These are phyloP conservation scores for Endoconidiophora laricicola DNA, from an alignment of 2,329 filamentous ascomycete species.

Conservation along the genomic window DNA sequence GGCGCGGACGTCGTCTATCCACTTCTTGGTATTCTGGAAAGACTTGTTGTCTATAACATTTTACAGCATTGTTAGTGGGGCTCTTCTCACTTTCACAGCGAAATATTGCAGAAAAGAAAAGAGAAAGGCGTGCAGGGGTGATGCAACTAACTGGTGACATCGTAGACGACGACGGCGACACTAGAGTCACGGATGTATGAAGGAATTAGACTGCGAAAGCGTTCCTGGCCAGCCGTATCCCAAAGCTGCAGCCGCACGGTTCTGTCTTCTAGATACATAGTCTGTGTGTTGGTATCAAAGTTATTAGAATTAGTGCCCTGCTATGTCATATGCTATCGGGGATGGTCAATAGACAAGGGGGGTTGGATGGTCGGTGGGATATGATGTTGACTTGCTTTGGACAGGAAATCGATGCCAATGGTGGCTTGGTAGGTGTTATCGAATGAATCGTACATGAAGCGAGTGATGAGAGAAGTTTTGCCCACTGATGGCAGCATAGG, in stretches of 20 bases:
- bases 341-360: background rate
- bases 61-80: slow-evolving; percentile 3
- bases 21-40: slow-evolving; percentile 97
- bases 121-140: background rate
- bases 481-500: slow-evolving; percentile 45
- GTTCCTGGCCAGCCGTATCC: slow-evolving; percentile 96
- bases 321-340: background rate
- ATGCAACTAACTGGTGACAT: slow-evolving; percentile 60
- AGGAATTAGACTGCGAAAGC: slow-evolving; percentile 91
- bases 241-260: slow-evolving; percentile 94
- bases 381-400: slow-evolving; percentile 48
- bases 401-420: slow-evolving; percentile 97
- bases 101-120: background rate
- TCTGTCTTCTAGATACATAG: slow-evolving; percentile 98
- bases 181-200: slow-evolving; percentile 97
- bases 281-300: slow-evolving; percentile 32
- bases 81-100: background rate
- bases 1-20: slow-evolving; percentile 95
- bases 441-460: slow-evolving; percentile 99
- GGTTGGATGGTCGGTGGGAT: background rate
- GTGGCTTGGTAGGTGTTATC: slow-evolving; percentile 99
- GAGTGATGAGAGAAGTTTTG: slow-evolving; percentile 95
- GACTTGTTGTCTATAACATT: slow-evolving; percentile 58
- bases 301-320: slow-evolving; percentile 1
- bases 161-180: slow-evolving; percentile 96